A percentile compares a stretch with the other conserved stretches of the same genome.
Conservation (phyloP, 768 basidiomycete genomes). For the Amyloporia xantha region DNA sequence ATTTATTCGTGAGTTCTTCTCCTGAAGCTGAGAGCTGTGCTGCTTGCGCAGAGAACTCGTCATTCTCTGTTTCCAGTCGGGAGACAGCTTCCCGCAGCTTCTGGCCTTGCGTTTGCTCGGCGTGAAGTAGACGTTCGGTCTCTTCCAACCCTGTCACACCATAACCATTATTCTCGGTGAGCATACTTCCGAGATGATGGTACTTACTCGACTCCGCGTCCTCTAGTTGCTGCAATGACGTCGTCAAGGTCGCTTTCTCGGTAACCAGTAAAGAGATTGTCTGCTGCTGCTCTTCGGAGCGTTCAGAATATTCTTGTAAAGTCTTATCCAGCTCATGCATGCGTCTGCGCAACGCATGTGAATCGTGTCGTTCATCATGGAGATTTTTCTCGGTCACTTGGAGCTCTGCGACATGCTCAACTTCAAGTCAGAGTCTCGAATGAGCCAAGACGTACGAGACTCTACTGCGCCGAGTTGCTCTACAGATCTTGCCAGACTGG, state of each 20-base stretch:
- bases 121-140: conserved; percentile 16
- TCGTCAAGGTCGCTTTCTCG: conserved; percentile 29
- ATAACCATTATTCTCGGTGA: neutral
- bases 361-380: conserved; percentile 7
- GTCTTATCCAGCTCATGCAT: conserved; percentile 15
- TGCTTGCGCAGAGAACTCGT: conserved; percentile 31
- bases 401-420: neutral
- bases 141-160: conserved; percentile 18
- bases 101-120: conserved; percentile 14
- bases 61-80: conserved; percentile 35
- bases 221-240: conserved; percentile 25
- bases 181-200: neutral
- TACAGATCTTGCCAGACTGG: neutral
- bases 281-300: conserved; percentile 28
- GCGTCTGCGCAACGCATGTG: conserved; percentile 8
- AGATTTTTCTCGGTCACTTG: conserved; percentile 6
- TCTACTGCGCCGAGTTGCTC: conserved; percentile 4
- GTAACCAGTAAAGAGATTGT: conserved; percentile 33
- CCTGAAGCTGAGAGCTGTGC: conserved; percentile 42
- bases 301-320: conserved; percentile 14
- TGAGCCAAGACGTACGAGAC: conserved; percentile 7
- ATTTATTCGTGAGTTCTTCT: conserved; percentile 43
- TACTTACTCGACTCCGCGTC: conserved; percentile 24
- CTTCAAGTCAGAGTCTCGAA: neutral
- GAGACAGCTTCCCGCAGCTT: conserved; percentile 28